These are phyloP conservation scores for Tillandsia leiboldiana DNA, from an alignment of 176 grass and related monocot species.

Conservation along the genomic window DNA sequence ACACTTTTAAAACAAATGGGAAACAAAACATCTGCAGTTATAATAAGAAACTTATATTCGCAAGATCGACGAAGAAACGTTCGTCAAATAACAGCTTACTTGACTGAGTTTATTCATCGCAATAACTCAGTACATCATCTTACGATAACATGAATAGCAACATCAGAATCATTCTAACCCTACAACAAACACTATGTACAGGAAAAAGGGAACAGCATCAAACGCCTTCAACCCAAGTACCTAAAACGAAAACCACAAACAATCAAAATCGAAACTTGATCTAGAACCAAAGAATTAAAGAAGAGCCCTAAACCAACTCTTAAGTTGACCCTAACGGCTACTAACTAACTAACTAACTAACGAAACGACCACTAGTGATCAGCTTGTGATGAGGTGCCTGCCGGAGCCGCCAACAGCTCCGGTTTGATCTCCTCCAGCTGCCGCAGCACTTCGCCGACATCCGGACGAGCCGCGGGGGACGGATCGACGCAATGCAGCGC, in stretches of 20 bases:
- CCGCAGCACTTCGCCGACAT: constrained; percentile 57
- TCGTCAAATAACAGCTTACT: constrained; percentile 9
- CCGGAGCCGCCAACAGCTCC: constrained; percentile 29
- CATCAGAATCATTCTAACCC: constrained; percentile 12
- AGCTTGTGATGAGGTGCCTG: neutral
- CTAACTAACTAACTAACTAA: too few species aligned
- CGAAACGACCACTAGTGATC: neutral
- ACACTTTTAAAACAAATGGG: too few species aligned
- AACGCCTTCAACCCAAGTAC: neutral
- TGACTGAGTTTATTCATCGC: neutral
- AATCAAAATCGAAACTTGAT: neutral
- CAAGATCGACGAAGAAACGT: too few species aligned
- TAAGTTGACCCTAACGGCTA: too few species aligned
- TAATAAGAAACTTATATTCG: too few species aligned
- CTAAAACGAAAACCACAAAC: neutral
- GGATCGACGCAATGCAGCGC: constrained; percentile 80
- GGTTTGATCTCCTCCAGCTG: constrained; percentile 93
- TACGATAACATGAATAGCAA: constrained; percentile 58
- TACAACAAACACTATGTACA: neutral
- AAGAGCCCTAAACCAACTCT: too few species aligned
- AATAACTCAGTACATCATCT: constrained; percentile 59
- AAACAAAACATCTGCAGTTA: too few species aligned
- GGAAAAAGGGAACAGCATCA: too few species aligned
- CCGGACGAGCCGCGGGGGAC: constrained; percentile 51
- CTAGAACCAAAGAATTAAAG: neutral